A percentile compares a stretch with the other conserved stretches of the same genome.
Evolutionary conservation across 2,329 filamentous ascomycete genomes (phyloP).

Genomic region (Hypoxylon sp.): DNA sequence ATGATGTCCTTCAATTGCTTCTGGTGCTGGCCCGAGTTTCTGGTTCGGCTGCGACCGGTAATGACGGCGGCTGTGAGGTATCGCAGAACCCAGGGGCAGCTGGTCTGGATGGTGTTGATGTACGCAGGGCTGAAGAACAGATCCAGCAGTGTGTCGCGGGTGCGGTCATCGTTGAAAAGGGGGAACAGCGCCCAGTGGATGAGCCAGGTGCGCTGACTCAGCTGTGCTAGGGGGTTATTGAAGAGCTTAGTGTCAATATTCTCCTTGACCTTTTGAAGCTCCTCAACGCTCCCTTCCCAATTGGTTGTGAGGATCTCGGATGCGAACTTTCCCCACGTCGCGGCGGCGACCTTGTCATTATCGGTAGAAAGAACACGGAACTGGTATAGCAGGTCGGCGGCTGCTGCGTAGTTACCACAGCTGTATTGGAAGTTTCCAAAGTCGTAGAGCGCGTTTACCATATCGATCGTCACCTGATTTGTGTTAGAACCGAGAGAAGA

Average conservation of each 20-base stretch:
- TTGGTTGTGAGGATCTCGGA: conserved; percentile 95
- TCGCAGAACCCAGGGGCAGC: conserved; percentile 94
- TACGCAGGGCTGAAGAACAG: conserved; percentile 97
- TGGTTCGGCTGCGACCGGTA: conserved; percentile 85
- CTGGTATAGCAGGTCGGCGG: conserved; percentile 94
- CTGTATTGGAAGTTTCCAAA: conserved; percentile 98
- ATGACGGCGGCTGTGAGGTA: conserved; percentile 96
- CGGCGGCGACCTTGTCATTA: conserved; percentile 95
- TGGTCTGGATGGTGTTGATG: conserved; percentile 99
- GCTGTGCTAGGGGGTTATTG: conserved; percentile 94
- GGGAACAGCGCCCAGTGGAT: conserved; percentile 99
- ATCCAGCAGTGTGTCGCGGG: conserved; percentile 91
- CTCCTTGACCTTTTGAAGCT: conserved; percentile 91
- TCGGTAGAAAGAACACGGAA: conserved; percentile 98
- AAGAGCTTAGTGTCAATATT: conserved; percentile 94
- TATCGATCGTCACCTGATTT: conserved; percentile 84
- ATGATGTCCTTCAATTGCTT: conserved; percentile 99
- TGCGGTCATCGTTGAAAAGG: conserved; percentile 96
- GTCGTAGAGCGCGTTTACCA: conserved; percentile 96
- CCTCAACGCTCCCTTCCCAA: conserved; percentile 95
- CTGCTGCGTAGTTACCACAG: conserved; percentile 92
- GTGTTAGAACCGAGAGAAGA: conserved; percentile 27
- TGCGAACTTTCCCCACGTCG: conserved; percentile 98
- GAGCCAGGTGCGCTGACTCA: conserved; percentile 96
- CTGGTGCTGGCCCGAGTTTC: conserved; percentile 90